Percentiles rank a stretch among this genome's conserved stretches.
Evolutionary conservation across 2,329 filamentous ascomycete species (phyloP).

Genomic region (Pseudogymnoascus sp.): DNA sequence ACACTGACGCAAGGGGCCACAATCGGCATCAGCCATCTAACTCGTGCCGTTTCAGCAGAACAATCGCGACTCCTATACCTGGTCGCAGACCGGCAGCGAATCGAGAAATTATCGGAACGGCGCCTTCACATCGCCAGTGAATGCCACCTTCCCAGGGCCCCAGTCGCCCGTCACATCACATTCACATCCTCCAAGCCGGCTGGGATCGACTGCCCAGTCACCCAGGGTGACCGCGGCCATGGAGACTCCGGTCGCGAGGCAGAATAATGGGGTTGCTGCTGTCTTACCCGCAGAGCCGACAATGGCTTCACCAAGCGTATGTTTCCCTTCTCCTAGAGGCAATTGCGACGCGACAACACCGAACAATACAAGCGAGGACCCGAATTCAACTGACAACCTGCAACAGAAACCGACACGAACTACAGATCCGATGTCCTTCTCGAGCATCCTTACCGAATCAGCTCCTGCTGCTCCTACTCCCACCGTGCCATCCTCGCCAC

Average conservation of each 20-base stretch:
- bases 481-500: slow-evolving; percentile 36
- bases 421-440: slow-evolving; percentile 89
- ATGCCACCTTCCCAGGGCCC: slow-evolving; percentile 35
- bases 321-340: slow-evolving; percentile 11
- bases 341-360: neutral
- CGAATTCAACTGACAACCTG: neutral
- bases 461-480: slow-evolving; percentile 47
- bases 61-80: slow-evolving; percentile 44
- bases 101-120: slow-evolving; percentile 42
- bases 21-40: slow-evolving; percentile 9
- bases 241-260: slow-evolving; percentile 41
- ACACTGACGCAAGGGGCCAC: neutral
- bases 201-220: slow-evolving; percentile 22
- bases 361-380: neutral
- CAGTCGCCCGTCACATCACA: slow-evolving; percentile 42
- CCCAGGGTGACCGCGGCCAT: slow-evolving; percentile 28
- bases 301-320: slow-evolving; percentile 18
- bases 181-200: slow-evolving; percentile 31
- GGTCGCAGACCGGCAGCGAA: slow-evolving; percentile 35
- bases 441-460: slow-evolving; percentile 80
- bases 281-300: slow-evolving; percentile 19
- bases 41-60: slow-evolving; percentile 20
- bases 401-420: slow-evolving; percentile 61
- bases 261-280: slow-evolving; percentile 29
- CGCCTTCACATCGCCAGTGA: slow-evolving; percentile 41